Evolutionary conservation across 2,329 filamentous ascomycete species (phyloP).

Genomic region (Fusarium sp.): DNA sequence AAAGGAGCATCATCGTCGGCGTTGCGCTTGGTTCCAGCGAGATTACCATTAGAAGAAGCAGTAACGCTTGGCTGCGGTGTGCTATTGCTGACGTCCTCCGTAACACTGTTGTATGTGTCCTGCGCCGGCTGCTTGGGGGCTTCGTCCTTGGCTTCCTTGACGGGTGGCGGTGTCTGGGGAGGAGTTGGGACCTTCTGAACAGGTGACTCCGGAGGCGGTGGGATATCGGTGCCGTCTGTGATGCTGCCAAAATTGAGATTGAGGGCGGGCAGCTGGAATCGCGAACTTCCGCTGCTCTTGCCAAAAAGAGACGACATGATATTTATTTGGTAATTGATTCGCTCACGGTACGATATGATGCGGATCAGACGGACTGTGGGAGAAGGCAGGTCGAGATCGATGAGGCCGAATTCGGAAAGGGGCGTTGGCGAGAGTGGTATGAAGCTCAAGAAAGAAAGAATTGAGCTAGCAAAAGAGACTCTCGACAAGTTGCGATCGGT

Average conservation of each 20-base stretch:
- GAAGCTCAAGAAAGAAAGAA: slow-evolving; percentile 14
- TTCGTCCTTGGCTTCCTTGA: slow-evolving; percentile 41
- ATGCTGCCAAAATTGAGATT: slow-evolving; percentile 69
- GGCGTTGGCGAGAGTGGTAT: slow-evolving; percentile 11
- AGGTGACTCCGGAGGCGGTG: slow-evolving; percentile 67
- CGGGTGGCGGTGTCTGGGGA: slow-evolving; percentile 51
- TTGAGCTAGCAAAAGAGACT: slow-evolving; percentile 6
- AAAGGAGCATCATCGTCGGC: slow-evolving; percentile 64
- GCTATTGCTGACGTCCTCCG: slow-evolving; percentile 34
- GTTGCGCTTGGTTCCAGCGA: slow-evolving; percentile 60
- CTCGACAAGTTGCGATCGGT: slow-evolving; percentile 19
- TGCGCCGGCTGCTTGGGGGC: slow-evolving; percentile 21
- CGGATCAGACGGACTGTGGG: slow-evolving; percentile 20
- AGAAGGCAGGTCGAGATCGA: slow-evolving; percentile 20
- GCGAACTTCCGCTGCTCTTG: slow-evolving; percentile 47
- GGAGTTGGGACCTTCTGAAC: slow-evolving; percentile 60
- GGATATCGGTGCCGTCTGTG: slow-evolving; percentile 71
- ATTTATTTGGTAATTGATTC: slow-evolving; percentile 19
- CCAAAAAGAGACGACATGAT: slow-evolving; percentile 50
- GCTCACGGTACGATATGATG: slow-evolving; percentile 21
- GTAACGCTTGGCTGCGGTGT: slow-evolving; percentile 40
- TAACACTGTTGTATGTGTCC: slow-evolving; percentile 28
- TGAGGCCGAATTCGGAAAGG: slow-evolving; percentile 28
- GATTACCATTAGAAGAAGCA: slow-evolving; percentile 55
- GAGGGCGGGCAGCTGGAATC: slow-evolving; percentile 68